Base-by-base conservation (phyloP, 768 basidiomycete species). In the Boletus tylopilopsis region DNA sequence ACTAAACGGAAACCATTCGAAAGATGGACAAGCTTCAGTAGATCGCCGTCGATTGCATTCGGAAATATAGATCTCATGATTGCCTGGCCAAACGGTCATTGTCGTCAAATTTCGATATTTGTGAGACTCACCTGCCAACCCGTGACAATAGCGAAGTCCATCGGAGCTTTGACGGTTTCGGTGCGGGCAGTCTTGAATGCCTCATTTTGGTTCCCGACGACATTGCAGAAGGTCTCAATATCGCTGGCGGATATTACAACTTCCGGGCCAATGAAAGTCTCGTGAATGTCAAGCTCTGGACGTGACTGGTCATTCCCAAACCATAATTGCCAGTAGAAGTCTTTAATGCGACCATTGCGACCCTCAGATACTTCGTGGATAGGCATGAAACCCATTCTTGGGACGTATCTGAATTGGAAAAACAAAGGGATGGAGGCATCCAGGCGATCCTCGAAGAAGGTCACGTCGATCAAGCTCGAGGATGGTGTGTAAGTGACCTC, bases 11-110 rank as follows among this genome's bases (percentile, higher is more conserved):
- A 99, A 37, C 93, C 94, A 65, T 99, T 99, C 8, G 94, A 94
- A 15, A 99, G 81, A 64, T 99, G 96, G 39, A 98, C 95, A 29
- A 98, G 85, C 69, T 93, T 94, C 59, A 98, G 76, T 15, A 98
- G 73, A 68, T 99, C 95, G 1, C 95, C 96, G 55, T 98, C 90
- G 64, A 99, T 91, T 11, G 81, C 70, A 12, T 77, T 66, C 6
- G 96, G 96, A 83, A 99, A 99, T 70, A 98, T 95, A 1, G 94
- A 84, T 68, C 90, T 92, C 88, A 98, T 99, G 71, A 99, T 98
- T n/a, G 94, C 90, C 93, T 95, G 57, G 0, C 47, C 51, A 45
- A 29, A 57, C 45, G 24, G 39, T 61, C 4, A 51, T 58, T 29
- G 47, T n/a, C 19, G 32, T 24, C 9, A 30, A 16, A 22, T 13